Conservation (phyloP, 2,329 filamentous ascomycete genomes). For the Cladosporium velox region DNA sequence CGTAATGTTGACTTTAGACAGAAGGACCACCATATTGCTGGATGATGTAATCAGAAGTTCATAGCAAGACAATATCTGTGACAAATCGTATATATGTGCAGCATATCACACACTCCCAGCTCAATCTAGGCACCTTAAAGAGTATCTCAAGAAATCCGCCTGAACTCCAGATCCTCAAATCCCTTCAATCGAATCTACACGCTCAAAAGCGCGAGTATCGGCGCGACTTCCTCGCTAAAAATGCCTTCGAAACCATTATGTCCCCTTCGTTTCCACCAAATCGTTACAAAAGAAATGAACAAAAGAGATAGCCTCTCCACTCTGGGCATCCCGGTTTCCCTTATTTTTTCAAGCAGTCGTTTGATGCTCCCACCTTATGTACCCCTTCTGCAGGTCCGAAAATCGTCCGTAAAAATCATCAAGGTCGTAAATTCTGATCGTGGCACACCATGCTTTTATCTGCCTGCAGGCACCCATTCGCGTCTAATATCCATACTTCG, state of each 20-base stretch:
- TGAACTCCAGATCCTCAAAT: neutral
- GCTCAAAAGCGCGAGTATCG: neutral
- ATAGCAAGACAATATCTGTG: neutral
- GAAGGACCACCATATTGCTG: neutral
- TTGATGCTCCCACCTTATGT: neutral
- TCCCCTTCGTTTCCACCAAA: neutral
- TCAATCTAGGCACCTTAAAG: neutral
- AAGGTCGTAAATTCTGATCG: neutral
- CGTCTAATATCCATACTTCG: slow-evolving; percentile 64
- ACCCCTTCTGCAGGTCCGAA: neutral
- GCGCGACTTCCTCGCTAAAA: neutral
- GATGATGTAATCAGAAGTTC: neutral
- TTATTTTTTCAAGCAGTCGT: neutral
- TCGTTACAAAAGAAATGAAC: neutral
- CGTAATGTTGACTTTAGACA: neutral
- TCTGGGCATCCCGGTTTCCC: neutral
- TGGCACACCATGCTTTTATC: neutral
- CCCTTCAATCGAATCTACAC: neutral
- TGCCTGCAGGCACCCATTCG: slow-evolving; percentile 44
- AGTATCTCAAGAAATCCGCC: neutral
- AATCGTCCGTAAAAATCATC: neutral
- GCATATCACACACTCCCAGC: neutral
- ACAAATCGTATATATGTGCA: neutral
- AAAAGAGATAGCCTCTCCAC: neutral
- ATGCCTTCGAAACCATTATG: neutral